Evolutionary conservation across 1,139 yeast genomes (phyloP).

Genomic region (Taiozyma onychis): DNA sequence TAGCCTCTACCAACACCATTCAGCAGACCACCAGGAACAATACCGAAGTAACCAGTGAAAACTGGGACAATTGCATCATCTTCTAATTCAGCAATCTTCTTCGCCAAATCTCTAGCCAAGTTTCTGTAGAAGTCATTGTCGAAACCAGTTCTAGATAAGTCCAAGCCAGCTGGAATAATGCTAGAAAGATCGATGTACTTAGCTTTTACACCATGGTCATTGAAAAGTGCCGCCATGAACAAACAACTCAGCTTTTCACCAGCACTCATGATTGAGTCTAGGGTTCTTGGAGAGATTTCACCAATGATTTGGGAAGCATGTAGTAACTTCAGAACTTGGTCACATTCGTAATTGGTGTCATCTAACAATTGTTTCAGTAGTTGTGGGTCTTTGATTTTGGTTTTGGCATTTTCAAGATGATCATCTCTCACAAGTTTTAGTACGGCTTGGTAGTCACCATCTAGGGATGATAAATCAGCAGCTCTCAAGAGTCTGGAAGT

Average conservation of each 20-base stretch:
- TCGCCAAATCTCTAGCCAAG: conserved; percentile 56
- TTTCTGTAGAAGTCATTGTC: conserved; percentile 65
- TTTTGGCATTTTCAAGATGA: conserved; percentile 70
- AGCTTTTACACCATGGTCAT: conserved; percentile 74
- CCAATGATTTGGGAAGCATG: conserved; percentile 90
- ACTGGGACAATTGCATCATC: conserved; percentile 60
- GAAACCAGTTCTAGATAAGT: conserved; percentile 43
- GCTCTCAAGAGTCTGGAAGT: conserved; percentile 78
- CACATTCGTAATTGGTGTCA: conserved; percentile 61
- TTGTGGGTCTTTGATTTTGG: conserved; percentile 39
- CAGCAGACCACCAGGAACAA: conserved; percentile 88
- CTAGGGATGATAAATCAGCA: conserved; percentile 66
- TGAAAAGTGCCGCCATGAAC: conserved; percentile 80
- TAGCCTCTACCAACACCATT: conserved; percentile 96
- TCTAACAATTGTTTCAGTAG: conserved; percentile 44
- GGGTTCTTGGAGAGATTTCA: conserved; percentile 82
- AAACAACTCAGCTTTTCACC: conserved; percentile 92
- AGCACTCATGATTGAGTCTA: conserved; percentile 85
- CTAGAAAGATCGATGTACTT: conserved; percentile 73
- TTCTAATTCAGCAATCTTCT: conserved; percentile 42
- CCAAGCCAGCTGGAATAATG: conserved; percentile 57
- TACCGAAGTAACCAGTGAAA: conserved; percentile 91
- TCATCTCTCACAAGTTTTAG: conserved; percentile 67
- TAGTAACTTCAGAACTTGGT: conserved; percentile 59
- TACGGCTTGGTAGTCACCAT: conserved; percentile 42